These are phyloP conservation scores for Tetratostichococcus sp. DNA, from an alignment of 139 green algal species.

Conservation along the genomic window DNA sequence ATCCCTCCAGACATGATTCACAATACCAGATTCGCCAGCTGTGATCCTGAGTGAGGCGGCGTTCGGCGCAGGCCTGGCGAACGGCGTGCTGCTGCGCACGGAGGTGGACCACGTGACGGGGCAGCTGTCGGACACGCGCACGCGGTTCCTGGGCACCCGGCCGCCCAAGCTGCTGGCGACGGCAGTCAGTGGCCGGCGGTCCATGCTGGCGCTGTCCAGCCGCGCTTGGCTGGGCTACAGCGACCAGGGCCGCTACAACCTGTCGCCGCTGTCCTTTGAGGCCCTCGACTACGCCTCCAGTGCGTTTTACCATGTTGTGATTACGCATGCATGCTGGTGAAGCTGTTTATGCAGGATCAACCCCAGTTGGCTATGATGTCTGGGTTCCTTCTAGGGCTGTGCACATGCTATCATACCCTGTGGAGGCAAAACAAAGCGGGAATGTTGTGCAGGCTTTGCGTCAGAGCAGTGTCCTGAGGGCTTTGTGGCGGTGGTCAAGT, in stretches of 20 bases:
- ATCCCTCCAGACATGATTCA: too few species aligned
- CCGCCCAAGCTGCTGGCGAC: constrained; percentile 75
- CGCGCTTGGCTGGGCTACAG: constrained; percentile 93
- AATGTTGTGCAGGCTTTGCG: constrained; percentile 65
- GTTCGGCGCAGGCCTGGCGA: constrained; percentile 78
- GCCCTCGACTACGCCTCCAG: constrained; percentile 71
- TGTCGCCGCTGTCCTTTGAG: constrained; percentile 90
- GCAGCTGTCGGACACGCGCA: constrained; percentile 80
- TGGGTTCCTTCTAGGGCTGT: too few species aligned
- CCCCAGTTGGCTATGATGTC: too few species aligned
- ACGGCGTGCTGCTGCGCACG: constrained; percentile 91
- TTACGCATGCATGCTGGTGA: too few species aligned
- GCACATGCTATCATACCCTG: neutral
- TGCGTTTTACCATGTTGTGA: constrained; percentile 13
- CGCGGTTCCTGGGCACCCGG: constrained; percentile 87
- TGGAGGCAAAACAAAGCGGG: neutral
- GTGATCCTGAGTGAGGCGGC: too few species aligned
- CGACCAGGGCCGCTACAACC: constrained; percentile 80
- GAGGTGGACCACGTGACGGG: constrained; percentile 84
- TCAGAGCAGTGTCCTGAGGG: constrained; percentile 94
- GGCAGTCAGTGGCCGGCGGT: constrained; percentile 56
- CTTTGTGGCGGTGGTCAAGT: constrained; percentile 85
- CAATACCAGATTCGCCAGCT: too few species aligned
- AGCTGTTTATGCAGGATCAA: too few species aligned
- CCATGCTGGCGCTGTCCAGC: constrained; percentile 89